Percentiles rank a stretch among this genome's conserved stretches.
Conservation (phyloP, 2,329 filamentous ascomycete genomes). For the Diplodia corticola region DNA sequence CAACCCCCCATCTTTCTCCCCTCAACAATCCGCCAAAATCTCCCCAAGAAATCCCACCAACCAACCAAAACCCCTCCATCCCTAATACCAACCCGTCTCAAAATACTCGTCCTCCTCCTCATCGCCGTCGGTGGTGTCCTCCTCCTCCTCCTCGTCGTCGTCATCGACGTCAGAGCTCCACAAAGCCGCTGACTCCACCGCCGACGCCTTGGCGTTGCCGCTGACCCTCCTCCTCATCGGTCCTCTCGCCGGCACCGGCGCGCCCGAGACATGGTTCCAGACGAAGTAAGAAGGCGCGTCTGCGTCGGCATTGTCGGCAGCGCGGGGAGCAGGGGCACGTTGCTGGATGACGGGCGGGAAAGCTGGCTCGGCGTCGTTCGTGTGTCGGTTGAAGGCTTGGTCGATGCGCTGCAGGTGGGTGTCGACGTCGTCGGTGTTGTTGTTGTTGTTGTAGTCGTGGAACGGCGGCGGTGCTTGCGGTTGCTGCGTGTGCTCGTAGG, state of each 20-base stretch:
- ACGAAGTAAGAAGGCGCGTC: not conserved
- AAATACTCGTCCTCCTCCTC: not conserved
- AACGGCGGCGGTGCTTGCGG: not conserved
- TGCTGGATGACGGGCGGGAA: not conserved
- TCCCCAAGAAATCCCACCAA: no score
- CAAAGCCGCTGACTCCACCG: not conserved
- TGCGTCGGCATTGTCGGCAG: not conserved
- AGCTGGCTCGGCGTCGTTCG: not conserved
- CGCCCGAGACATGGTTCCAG: not conserved
- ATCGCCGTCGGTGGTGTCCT: not conserved
- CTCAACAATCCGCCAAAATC: no score
- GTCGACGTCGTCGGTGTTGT: not conserved
- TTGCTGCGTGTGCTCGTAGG: not conserved
- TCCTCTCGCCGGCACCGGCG: not conserved
- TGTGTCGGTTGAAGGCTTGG: not conserved
- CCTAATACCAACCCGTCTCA: not conserved
- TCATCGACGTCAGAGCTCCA: not conserved
- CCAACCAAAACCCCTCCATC: no score
- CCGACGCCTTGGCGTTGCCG: not conserved
- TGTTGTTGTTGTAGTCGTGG: not conserved
- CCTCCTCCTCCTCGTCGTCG: not conserved
- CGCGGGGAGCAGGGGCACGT: not conserved
- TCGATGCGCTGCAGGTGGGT: not conserved
- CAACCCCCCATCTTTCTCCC: no score
- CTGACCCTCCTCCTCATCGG: not conserved